Percentiles rank a stretch among this genome's conserved stretches.
Evolutionary conservation across 169 alveolate genomes (phyloP).

Genomic region (Cryptosporidium felis): DNA sequence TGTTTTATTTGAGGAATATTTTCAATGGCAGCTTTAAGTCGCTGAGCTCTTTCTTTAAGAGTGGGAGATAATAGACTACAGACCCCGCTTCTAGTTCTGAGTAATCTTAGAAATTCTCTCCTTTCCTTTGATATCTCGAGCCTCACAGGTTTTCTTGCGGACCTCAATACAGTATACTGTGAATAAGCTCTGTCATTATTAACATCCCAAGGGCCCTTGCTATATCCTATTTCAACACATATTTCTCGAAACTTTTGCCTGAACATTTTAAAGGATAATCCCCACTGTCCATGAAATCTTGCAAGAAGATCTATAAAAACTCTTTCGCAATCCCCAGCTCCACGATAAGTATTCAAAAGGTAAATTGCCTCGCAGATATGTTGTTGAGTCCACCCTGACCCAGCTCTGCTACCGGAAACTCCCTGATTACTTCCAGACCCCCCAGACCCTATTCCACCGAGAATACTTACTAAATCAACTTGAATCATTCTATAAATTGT

Average conservation of each 20-base stretch:
- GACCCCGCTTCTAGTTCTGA: constrained; percentile 37
- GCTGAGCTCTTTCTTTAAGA: constrained; percentile 28
- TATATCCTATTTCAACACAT: constrained; percentile 39
- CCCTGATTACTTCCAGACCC: constrained; percentile 57
- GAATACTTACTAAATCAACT: constrained; percentile 24
- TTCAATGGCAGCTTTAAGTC: constrained; percentile 32
- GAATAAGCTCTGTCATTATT: constrained; percentile 63
- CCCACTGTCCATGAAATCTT: constrained; percentile 66
- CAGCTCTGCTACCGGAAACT: constrained; percentile 9
- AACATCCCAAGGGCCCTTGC: constrained; percentile 55
- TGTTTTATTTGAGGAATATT: constrained; percentile 28
- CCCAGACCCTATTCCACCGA: constrained; percentile 57
- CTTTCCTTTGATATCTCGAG: background rate
- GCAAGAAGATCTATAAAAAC: constrained; percentile 36
- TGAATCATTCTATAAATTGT: constrained; percentile 26
- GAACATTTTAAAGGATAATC: constrained; percentile 42
- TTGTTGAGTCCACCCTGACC: constrained; percentile 55
- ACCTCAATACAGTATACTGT: constrained; percentile 22
- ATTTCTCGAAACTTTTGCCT: constrained; percentile 64
- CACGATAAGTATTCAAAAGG: constrained; percentile 44
- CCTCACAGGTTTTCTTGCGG: constrained; percentile 21
- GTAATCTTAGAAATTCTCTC: background rate
- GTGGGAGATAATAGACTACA: constrained; percentile 25
- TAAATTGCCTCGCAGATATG: constrained; percentile 59
- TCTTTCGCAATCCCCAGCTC: constrained; percentile 43